These are phyloP conservation scores for Theobroma cacao DNA, from an alignment of 345 rosid species.

Conservation along the genomic window DNA sequence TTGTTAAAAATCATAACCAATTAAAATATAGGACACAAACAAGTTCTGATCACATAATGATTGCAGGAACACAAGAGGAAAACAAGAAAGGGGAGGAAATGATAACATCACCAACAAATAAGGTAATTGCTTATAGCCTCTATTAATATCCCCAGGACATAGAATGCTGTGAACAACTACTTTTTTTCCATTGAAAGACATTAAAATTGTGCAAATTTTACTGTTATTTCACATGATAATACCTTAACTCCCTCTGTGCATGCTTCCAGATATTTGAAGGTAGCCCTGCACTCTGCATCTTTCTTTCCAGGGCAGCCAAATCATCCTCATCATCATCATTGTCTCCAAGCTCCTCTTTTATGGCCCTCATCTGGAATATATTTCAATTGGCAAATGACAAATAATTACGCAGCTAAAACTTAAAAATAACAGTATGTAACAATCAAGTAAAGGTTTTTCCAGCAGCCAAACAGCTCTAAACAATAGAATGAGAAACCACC, in stretches of 20 bases:
- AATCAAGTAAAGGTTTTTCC: neutral
- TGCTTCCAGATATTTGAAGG: constrained; percentile 97
- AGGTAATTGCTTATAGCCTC: neutral
- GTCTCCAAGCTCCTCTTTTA: constrained; percentile 99
- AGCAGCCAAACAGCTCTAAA: neutral
- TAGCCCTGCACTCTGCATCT: constrained; percentile 97
- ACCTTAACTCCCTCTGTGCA: constrained; percentile 97
- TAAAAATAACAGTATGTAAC: neutral
- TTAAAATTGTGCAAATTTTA: neutral
- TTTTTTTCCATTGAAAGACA: neutral
- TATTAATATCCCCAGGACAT: neutral
- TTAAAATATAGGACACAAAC: neutral
- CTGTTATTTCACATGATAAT: constrained; percentile 6
- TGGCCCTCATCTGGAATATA: constrained; percentile 86
- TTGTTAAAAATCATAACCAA: neutral
- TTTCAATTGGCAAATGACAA: constrained; percentile 13
- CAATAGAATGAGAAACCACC: constrained; percentile 1
- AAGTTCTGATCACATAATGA: neutral
- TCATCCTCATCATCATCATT: constrained; percentile 99
- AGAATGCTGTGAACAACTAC: neutral
- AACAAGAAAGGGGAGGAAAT: neutral
- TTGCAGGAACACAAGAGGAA: neutral
- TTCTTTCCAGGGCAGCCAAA: constrained; percentile 87
- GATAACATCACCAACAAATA: neutral
- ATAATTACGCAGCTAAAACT: constrained; percentile 12